Base-by-base conservation (phyloP, 2,329 filamentous ascomycete species). In the Coleophoma cylindrospora region DNA sequence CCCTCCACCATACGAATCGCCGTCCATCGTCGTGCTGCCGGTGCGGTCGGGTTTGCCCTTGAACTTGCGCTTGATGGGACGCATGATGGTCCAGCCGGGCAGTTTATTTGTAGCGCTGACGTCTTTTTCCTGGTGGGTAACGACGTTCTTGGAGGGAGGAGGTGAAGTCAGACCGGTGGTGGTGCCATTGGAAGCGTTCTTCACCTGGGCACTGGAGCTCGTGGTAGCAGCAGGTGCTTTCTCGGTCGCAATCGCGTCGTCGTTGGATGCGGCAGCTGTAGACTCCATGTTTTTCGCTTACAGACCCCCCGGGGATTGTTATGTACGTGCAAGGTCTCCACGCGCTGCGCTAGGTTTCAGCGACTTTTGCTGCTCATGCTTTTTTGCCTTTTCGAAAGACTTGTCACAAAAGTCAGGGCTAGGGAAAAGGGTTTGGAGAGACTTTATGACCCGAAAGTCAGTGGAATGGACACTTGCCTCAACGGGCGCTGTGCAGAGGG, bases 71-170 rank as follows among this genome's bases (percentile, higher is more conserved):
- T 40, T 55, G 47, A 60, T 43, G n/a, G 58, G 57, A 17, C 54
- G 45, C 57, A 58, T 58, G 45, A 57, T 60, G 15, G 57, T 61
- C 57, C 56, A 60, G 11, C 59, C 56, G 14, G 59, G 57, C 14
- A 56, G 32, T 9, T 47, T 54, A 34, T 56, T 49, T 40, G 21
- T 48, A 27, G 14, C 27, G 7, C 37, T 47, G 33, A 21, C 34
- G 33, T 47, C 45, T 22, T 37, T 47, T 14, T 37, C 22, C 17
- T 36, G n/a, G 14, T 10, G 11, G 14, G 32, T 27, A 33, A 33
- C 36, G 36, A 7, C 9, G 36, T 14, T 14, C 14, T 38, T 38
- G 11, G 36, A 38, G 36, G 36, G 11, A 17, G 22, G 38, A 7
- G 15, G 38, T 17, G 38, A 8, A 41, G 3, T 38, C 27, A 27